A percentile compares a stretch with the other conserved stretches of the same genome.
Conservation (phyloP, 169 alveolate genomes). For the Plasmodium fragile region DNA sequence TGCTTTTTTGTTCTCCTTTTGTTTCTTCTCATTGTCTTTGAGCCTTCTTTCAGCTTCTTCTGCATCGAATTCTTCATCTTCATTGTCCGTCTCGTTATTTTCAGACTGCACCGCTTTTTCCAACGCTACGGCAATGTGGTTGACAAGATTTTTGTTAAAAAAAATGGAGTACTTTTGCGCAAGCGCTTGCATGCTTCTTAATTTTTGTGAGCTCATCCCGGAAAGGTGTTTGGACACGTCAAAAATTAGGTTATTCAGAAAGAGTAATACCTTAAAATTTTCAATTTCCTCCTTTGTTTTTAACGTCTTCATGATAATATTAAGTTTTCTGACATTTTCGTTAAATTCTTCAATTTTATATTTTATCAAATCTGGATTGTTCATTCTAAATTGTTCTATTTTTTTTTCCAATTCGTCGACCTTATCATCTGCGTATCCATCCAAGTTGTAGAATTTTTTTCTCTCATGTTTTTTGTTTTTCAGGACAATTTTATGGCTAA, state of each 20-base stretch:
- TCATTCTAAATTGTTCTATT: conserved; percentile 7
- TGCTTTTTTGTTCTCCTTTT: background rate
- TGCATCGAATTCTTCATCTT: conserved; percentile 6
- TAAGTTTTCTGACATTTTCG: conserved; percentile 35
- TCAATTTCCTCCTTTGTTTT: conserved; percentile 46
- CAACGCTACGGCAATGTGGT: background rate
- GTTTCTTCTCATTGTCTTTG: background rate
- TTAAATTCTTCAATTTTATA: conserved; percentile 66
- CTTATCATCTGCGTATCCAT: conserved; percentile 30
- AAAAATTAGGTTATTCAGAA: conserved; percentile 45
- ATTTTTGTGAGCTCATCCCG: background rate
- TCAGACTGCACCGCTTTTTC: conserved; percentile 42
- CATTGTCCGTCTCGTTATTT: background rate
- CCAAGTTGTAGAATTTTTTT: conserved; percentile 63
- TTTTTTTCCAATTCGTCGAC: conserved; percentile 41
- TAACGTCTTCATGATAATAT: conserved; percentile 36
- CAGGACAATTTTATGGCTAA: conserved; percentile 59
- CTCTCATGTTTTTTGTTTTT: conserved; percentile 59
- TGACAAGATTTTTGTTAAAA: conserved; percentile 36
- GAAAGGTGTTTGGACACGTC: conserved; percentile 23
- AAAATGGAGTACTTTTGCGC: conserved; percentile 22
- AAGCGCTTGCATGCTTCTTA: conserved; percentile 37
- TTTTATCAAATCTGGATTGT: conserved; percentile 58
- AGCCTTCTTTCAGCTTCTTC: conserved; percentile 10
- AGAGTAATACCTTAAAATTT: conserved; percentile 19